Evolutionary conservation across 805 yeast species (phyloP).

Genomic region (Starmerella vitae): DNA sequence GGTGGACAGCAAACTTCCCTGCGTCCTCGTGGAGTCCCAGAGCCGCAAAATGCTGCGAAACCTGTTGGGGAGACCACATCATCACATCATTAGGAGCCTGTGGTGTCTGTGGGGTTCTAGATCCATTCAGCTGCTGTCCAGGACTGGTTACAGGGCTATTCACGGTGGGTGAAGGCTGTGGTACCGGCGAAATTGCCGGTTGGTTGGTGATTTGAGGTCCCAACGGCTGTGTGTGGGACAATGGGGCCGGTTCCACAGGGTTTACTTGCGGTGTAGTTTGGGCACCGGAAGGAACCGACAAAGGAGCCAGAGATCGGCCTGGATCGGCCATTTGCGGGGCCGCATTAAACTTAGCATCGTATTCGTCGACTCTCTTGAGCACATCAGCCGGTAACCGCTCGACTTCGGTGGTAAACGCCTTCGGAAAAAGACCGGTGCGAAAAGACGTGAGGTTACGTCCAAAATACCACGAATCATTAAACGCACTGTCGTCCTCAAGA

Average conservation of each 20-base stretch:
- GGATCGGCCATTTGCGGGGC: background rate
- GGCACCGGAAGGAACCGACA: background rate
- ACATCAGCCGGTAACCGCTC: slow-evolving; percentile 15
- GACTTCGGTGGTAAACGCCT: slow-evolving; percentile 51
- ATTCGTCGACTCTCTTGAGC: background rate
- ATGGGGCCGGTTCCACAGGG: background rate
- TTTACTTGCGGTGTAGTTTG: background rate
- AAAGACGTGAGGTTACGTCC: slow-evolving; percentile 48
- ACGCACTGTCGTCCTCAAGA: slow-evolving; percentile 83
- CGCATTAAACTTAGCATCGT: background rate
- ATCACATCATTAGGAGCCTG: slow-evolving; percentile 20
- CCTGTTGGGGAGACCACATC: slow-evolving; percentile 79
- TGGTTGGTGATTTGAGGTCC: background rate
- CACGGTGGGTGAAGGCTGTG: background rate
- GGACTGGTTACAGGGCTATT: background rate
- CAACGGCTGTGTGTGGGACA: background rate
- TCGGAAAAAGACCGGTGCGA: slow-evolving; percentile 80
- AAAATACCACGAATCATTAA: slow-evolving; percentile 93
- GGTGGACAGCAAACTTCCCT: slow-evolving; percentile 70
- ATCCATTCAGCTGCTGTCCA: background rate
- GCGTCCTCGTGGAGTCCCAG: slow-evolving; percentile 68
- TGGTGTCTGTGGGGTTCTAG: slow-evolving; percentile 4
- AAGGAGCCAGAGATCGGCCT: background rate
- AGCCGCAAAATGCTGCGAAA: slow-evolving; percentile 57
- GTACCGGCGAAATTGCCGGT: background rate